Conservation (phyloP, 176 grass and related monocot species). For the Tillandsia leiboldiana region DNA sequence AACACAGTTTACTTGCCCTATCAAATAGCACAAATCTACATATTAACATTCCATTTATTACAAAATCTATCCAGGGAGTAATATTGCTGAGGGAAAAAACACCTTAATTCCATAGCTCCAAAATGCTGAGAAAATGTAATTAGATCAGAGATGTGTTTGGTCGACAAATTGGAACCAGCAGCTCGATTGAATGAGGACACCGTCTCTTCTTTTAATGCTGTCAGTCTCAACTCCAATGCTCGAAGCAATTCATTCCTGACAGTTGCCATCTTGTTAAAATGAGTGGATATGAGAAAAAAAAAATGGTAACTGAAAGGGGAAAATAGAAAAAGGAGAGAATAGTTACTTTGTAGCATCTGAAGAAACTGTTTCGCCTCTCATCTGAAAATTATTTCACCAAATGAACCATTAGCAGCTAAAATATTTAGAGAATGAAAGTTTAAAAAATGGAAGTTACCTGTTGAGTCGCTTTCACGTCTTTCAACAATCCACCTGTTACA, state of each 20-base stretch:
- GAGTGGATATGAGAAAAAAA: conserved; percentile 18
- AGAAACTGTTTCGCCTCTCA: conserved; percentile 45
- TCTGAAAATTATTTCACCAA: conserved; percentile 39
- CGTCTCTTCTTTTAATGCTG: conserved; percentile 74
- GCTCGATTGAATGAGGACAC: conserved; percentile 42
- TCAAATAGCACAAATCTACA: too few relatives aligned
- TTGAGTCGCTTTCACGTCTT: conserved; percentile 31
- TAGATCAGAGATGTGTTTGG: conserved; percentile 59
- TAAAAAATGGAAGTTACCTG: conserved; percentile 43
- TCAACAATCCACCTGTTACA: conserved; percentile 48
- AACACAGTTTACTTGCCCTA: too few relatives aligned
- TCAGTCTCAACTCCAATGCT: conserved; percentile 81
- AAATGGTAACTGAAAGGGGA: conserved; percentile 11
- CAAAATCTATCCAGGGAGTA: too few relatives aligned
- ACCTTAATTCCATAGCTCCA: conserved; percentile 78
- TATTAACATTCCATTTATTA: conserved; percentile 11
- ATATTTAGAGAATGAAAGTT: conserved; percentile 11
- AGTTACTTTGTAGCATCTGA: conserved; percentile 83
- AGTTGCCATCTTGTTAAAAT: conserved; percentile 18
- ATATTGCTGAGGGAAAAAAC: conserved; percentile 1
- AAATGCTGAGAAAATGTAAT: conserved; percentile 69
- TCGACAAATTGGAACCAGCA: conserved; percentile 40
- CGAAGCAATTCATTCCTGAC: conserved; percentile 78
- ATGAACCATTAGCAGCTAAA: conserved; percentile 3
- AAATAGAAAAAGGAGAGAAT: not conserved